phyloP scores from a whole-genome alignment of 2,329 filamentous ascomycete genomes.

The Beauveria scarabaeidicola region DNA sequence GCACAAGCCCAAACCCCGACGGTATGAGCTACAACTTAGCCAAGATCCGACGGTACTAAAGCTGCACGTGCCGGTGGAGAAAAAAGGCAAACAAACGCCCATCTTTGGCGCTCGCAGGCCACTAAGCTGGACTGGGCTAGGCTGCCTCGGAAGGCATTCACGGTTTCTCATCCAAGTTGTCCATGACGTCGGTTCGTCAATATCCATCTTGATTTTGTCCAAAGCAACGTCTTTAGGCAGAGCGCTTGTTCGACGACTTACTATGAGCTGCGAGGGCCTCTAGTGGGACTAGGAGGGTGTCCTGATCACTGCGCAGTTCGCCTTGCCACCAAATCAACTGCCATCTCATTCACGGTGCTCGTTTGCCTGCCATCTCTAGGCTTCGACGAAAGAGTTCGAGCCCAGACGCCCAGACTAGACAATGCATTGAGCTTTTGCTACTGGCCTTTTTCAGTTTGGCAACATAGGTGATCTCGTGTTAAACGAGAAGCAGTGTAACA shows the following conservation, averaged over 20 bases:
- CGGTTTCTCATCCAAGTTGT: constrained; percentile 2
- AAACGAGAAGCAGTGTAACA: neutral
- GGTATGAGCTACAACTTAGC: too few species aligned
- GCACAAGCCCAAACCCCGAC: neutral
- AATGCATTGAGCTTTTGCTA: neutral
- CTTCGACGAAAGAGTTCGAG: neutral
- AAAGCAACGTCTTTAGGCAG: neutral
- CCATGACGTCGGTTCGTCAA: neutral
- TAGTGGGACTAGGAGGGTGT: neutral
- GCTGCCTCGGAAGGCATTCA: neutral
- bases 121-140: neutral
- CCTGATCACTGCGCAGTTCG: neutral
- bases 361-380: neutral
- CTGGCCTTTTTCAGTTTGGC: neutral
- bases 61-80: constrained; percentile 2
- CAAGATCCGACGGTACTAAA: too few species aligned
- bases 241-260: neutral
- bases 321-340: neutral
- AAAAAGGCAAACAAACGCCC: neutral
- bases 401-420: neutral
- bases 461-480: neutral
- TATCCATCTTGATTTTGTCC: neutral
- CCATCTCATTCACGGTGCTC: constrained; percentile 1
- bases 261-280: too few species aligned
- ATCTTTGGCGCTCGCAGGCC: neutral